Base-by-base conservation (phyloP, 306 rosid genomes). In the Corylus heterophylla region DNA sequence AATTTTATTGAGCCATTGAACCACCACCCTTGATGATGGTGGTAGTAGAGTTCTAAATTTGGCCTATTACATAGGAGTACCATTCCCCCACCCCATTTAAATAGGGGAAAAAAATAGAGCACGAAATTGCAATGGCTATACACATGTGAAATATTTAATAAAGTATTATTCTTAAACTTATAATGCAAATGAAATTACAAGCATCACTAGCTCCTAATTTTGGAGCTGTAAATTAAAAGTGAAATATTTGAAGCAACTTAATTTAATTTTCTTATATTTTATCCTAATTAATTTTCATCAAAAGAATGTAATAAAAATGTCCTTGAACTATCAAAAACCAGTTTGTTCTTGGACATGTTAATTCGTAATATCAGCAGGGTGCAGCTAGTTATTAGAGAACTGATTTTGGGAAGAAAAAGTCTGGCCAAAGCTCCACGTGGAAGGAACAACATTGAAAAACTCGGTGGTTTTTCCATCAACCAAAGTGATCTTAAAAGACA, bases 341-440 rank as follows among this genome's bases (percentile, higher is more conserved):
- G 76, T 69, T 77, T 67, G 85, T 76, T 58, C n/a, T 77, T 44
- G 82, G 74, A 67, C 63, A 73, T 31, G 35, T 31, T 31, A 25
- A 77, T 70, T 61, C 16, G 70, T 73, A 18, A 12, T 63, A 63
- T 78, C 31, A 74, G 1, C 49, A 13, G 31, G 12, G 44, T 11
- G 62, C 75, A 72, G 27, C 12, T 47, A 51, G 12, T 77, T 80
- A 89, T 31, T 31, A 54, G 67, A 85, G 86, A 91, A 91, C 77
- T 93, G 98, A 54, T 4, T 74, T 7, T 5, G 80, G 17, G 98
- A 90, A 16, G 95, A 89, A 81, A 86, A 91, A 16, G 98, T 90
- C 61, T 89, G 98, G 12, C 98, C 98, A 63, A 89, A 93, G 7
- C 74, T 88, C 98, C 98, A 93, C 67, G 83, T 73, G 48, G 97